Evolutionary conservation across 2,329 filamentous ascomycete species (phyloP), one percentile per base, ranked within the genome.

Genomic region (Capronia epimyces): DNA sequence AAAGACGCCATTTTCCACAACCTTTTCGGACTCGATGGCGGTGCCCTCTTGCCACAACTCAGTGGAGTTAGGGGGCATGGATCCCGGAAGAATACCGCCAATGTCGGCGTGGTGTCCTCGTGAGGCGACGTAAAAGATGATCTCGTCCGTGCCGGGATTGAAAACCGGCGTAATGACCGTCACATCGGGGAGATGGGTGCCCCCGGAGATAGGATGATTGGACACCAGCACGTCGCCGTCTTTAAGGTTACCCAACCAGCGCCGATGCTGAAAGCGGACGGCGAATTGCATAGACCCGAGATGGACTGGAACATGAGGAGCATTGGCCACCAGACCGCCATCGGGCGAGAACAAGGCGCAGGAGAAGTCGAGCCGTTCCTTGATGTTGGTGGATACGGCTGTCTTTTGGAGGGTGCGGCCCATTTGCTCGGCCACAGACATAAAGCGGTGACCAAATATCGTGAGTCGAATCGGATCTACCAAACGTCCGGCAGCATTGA

Each of bases 391-490:
- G 62, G 80, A 86, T 49, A 89, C 84, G 64, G 83, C 86, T 0
- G 86, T 89, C 71, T 89, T 90, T 63, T 89, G 86, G 12, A 90
- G 69, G 8, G 84, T 83, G 48, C 84, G 74, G 1, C 87, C 86
- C 87, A 91, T 90, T 63, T 90, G 86, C 67, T 91, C 87, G 1
- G 87, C 87, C 60, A 90, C 89, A 5, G 84, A 82, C 86, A 90
- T 91, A 68, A 91, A 91, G 8, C 87, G 78, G 64, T 90, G 86
- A 0, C 83, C 84, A 59, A 91, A 90, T 50, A 91, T 86, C 62
- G 81, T 85, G 1, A 91, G 75, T 70, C 87, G 77, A 58, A 90
- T 86, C 0, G 86, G 86, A 64, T 90, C 86, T 64, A 90, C 84
- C 0, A 87, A n/a, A n/a, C n/a, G n/a, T n/a, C n/a, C 55, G 71